Base-by-base conservation (phyloP, 2,329 filamentous ascomycete genomes). In the Aspergillus sp. region DNA sequence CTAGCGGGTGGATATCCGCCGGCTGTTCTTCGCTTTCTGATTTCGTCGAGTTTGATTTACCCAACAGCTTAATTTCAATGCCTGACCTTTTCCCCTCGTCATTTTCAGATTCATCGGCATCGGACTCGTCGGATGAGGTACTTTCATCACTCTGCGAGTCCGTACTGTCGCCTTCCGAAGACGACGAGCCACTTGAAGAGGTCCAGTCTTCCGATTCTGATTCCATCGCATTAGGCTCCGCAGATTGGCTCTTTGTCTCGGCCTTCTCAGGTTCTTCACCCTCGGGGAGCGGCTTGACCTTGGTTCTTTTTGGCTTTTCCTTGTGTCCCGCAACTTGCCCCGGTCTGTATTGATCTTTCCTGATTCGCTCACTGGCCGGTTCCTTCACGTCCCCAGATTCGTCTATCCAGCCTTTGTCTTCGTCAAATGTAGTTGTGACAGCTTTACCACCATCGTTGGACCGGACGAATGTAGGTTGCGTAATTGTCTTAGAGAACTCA, bases 341-440 rank as follows among this genome's bases (percentile, higher is more conserved):
- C 6, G 74, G 74, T 25, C 64, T 68, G 41, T 73, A 72, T 43
- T 72, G 66, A 6, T 69, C 61, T 53, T 71, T 76, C 23, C 66
- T 71, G 46, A 68, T 61, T 56, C 74, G 73, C 5, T 72, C 68
- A 51, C 66, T 75, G 45, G 53, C 63, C 8, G 66, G 45, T 64
- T 80, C 77, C 64, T 96, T 85, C 1, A 97, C 80, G 59, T 89
- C 87, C 6, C 93, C 93, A 17, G 89, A 82, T 64, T 88, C 86
- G 69, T 97, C 90, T 0, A 97, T 85, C 94, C 95, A 98, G 1
- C 94, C 94, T 71, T 91, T 89, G 23, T 90, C 93, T 57, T 97
- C 90, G 46, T 95, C 85, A 74, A 89, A 97, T 59, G 89, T 87
- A 3, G 82, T 76, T 45, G 83, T 82, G n/a, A 81, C 74, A 51